Evolutionary conservation across 2,329 filamentous ascomycete species (phyloP), one percentile per base, ranked within the genome.

Genomic region (Zalaria sp.): DNA sequence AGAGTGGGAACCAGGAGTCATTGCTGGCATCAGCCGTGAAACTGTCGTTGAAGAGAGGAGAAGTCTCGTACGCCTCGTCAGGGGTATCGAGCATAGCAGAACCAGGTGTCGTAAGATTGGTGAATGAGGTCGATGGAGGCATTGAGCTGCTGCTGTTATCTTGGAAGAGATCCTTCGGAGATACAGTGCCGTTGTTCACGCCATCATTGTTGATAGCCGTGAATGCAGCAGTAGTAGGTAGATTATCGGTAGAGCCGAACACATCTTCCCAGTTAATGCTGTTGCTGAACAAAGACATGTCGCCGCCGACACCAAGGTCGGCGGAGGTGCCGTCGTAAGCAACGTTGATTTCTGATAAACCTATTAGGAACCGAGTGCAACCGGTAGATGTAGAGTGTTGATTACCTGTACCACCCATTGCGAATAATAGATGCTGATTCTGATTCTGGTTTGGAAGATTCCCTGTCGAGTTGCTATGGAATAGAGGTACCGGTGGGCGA

Each of bases 61-160:
- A 93, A 11, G 83, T 78, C 54, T 91, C 78, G 53, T 78, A 85
- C 57, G 71, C 73, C 52, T 84, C 79, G 47, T 61, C 61, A 7
- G 85, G 85, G 40, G 85, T 93, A 53, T 80, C 83, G 56, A 83
- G 74, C 54, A 77, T 80, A 43, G 77, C 70, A n/a, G 82, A 84
- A 49, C 66, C 65, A 36, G 87, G 87, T 46, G 87, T 91, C 43
- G 86, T 93, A 61, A 94, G 57, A 48, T 86, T 79, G 31, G 87
- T 93, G 57, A 91, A 77, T 29, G 83, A 79, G 37, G 80, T 73
- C 2, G 87, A 93, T 56, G 84, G 84, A 27, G 87, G 87, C 32
- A 85, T 77, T 47, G 85, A 93, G 43, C 73, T 69, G 54, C 82
- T 77, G 53, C 83, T 76, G 45, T 73, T 69, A 54, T 83, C 77